A percentile compares a stretch with the other conserved stretches of the same genome.
Evolutionary conservation across 768 basidiomycete species (phyloP).

Genomic region (Neoboletus subvelutipes): DNA sequence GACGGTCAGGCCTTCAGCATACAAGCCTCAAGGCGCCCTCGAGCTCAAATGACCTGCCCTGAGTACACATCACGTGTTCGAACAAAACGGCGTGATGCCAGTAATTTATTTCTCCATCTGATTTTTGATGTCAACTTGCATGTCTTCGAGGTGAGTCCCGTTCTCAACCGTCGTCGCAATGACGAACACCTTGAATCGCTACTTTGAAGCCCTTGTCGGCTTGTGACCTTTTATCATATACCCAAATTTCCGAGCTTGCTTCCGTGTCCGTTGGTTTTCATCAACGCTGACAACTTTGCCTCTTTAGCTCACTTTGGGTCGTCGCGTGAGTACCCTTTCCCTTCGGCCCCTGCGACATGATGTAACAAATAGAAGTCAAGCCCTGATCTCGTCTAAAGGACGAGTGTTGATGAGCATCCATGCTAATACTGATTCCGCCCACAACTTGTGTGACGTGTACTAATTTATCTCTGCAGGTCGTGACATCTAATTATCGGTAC

Average conservation of each 20-base stretch:
- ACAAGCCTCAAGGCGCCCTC: conserved; percentile 11
- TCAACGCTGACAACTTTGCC: conserved; percentile 13
- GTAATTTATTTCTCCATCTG: conserved; percentile 3
- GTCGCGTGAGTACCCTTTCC: conserved; percentile 41
- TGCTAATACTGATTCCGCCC: conserved; percentile 77
- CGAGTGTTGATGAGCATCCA: conserved; percentile 74
- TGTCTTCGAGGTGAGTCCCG: conserved; percentile 33
- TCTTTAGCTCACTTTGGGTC: neutral
- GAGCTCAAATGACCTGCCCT: conserved; percentile 34
- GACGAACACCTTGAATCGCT: conserved; percentile 85
- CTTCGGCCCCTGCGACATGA: conserved; percentile 39
- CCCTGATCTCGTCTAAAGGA: conserved; percentile 79
- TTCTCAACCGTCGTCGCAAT: conserved; percentile 28
- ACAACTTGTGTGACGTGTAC: conserved; percentile 9
- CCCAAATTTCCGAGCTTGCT: conserved; percentile 85
- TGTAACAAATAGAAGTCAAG: conserved; percentile 89
- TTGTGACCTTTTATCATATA: conserved; percentile 73
- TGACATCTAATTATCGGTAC: neutral
- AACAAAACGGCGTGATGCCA: conserved; percentile 13
- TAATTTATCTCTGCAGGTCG: conserved; percentile 15
- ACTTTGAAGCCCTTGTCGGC: conserved; percentile 68
- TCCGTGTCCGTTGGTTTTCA: neutral
- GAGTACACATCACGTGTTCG: conserved; percentile 33
- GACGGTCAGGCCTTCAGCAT: neutral
- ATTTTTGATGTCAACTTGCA: neutral